Evolutionary conservation across 495 filamentous ascomycete species (phyloP), one percentile per base, ranked within the genome.

Genomic region (Aspergillus sclerotiicarbonarius): DNA sequence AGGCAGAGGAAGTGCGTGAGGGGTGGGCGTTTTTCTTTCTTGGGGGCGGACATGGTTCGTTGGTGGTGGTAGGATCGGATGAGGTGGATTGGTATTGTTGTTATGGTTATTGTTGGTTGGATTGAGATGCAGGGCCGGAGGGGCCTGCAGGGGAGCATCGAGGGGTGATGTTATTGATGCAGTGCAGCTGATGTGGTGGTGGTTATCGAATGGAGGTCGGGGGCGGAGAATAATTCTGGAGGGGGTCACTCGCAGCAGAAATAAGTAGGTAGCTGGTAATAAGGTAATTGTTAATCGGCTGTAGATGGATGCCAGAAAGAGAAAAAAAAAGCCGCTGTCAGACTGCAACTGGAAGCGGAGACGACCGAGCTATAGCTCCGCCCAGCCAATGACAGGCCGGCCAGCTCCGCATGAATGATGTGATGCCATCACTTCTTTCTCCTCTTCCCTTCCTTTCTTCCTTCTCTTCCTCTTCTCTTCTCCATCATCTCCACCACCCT

Each of bases 1-100:
- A 96, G 71, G 71, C 89, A 93, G 37, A 96, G 83, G 68, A 96
- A 96, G 70, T 96, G 92, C 0, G 92, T 96, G n/a, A 89, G 79
- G 16, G 73, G 75, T 16, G 78, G 76, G 16, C 60, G 57, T 62
- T 73, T 75, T 44, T 66, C 60, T 29, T 57, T 50, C 41, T 56
- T 63, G 51, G 35, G 45, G 30, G 47, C 30, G 15, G 56, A 52
- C 59, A 65, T 65, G 51, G 39, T 45, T 13, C 4, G 6, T 9
- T 19, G 19, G 20, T 57, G 33, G 46, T 3, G 51, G 13, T 49
- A 48, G 20, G 41, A 52, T 16, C 51, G 51, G 12, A 58, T 48
- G 13, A 37, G 9, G 32, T n/a, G 4, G 31, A 33, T 18, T 7
- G 33, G n/a, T 21, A n/a, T 41, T 13, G 13, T 4, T 25, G 25